Evolutionary conservation across 1,284 basidiomycete species (phyloP), one percentile per base, ranked within the genome.

Genomic region (Ustilago crameri): DNA sequence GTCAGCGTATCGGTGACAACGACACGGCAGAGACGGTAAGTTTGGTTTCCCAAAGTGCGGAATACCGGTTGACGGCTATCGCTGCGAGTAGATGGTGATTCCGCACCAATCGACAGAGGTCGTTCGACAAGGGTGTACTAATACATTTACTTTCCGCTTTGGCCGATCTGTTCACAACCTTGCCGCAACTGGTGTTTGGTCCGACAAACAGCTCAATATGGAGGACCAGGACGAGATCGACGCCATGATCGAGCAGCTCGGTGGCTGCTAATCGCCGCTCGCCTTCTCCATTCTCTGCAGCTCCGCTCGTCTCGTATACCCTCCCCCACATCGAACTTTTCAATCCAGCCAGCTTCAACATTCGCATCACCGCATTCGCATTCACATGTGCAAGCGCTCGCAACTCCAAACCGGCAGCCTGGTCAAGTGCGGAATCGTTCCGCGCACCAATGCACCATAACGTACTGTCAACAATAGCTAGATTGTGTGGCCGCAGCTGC

Each of bases 201-300:
- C 32, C 9, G 22, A 9, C 7, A 22, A 23, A 27, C 68, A 82
- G 80, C 76, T 82, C 53, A 74, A 65, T 44, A 79, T 82, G 76
- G 81, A 82, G 55, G 81, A 82, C 51, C 74, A 77, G 35, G 80
- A 82, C 58, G 79, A 82, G 52, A 82, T 82, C 46, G 81, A 82
- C 51, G 81, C 80, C 17, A 81, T 82, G 80, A 79, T 82, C 44
- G 81, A 82, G 74, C 80, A 83, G 66, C 66, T 80, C 38, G 77
- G 77, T 24, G 79, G 76, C 38, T 64, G 65, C 64, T 72, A 54
- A 53, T 15, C 23, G 9, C 20, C 47, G 35, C 12, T n/a, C 27
- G 24, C 30, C 3, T 24, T 34, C 14, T 10, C 22, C n/a, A 7
- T 14, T 17, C 23, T 23, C 20, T 38, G n/a, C 26, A 20, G 3